Conservation (phyloP, 1,139 yeast genomes). For the Wickerhamomyces sp. region DNA sequence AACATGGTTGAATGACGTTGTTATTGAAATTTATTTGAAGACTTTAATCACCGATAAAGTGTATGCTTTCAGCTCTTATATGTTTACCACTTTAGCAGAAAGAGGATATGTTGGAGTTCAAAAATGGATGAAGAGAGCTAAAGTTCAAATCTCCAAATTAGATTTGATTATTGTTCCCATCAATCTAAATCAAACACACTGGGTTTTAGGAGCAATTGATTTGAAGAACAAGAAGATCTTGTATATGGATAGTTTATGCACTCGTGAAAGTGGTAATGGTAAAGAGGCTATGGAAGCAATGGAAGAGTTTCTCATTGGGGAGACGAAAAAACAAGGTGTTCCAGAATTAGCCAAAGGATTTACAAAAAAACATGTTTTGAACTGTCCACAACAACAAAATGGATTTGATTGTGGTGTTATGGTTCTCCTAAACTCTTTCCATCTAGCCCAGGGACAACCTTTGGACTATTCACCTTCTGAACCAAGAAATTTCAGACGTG, state of each 20-base stretch:
- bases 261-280: conserved; percentile 44
- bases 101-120: conserved; percentile 81
- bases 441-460: conserved; percentile 42
- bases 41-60: conserved; percentile 40
- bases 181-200: conserved; percentile 76
- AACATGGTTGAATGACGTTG: conserved; percentile 85
- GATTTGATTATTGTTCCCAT: conserved; percentile 77
- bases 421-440: conserved; percentile 73
- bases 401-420: conserved; percentile 97
- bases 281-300: conserved; percentile 49
- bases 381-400: conserved; percentile 81
- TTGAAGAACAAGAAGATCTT: conserved; percentile 51
- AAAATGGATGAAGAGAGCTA: conserved; percentile 86
- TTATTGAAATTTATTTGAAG: conserved; percentile 77
- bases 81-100: conserved; percentile 62
- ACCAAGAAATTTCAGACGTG: conserved; percentile 61
- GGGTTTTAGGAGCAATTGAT: conserved; percentile 87
- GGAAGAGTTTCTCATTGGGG: conserved; percentile 55
- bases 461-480: conserved; percentile 62
- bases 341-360: conserved; percentile 27
- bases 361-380: conserved; percentile 30
- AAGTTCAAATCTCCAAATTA: conserved; percentile 58
- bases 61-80: conserved; percentile 84
- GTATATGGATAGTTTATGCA: conserved; percentile 70
- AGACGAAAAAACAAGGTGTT: conserved; percentile 40